Evolutionary conservation across 2,329 filamentous ascomycete species (phyloP).

Genomic region (Stagonosporopsis vannaccii): DNA sequence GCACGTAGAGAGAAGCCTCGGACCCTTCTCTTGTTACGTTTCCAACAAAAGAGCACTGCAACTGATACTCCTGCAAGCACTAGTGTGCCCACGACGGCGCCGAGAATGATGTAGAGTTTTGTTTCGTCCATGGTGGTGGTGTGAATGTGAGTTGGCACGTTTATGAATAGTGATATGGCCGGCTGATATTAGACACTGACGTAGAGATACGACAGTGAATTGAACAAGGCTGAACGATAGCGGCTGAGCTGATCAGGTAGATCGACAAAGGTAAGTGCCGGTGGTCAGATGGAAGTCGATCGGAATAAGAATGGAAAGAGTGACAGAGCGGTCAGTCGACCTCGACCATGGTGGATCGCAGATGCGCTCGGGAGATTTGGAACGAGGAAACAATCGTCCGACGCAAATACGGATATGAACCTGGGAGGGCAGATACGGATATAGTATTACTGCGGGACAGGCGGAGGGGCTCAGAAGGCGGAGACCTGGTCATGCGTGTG

Average conservation of each 20-base stretch:
- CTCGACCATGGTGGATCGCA: conserved; percentile 37
- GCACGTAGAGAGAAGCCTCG: conserved; percentile 48
- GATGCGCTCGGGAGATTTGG: conserved; percentile 24
- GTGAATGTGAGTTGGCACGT: not conserved
- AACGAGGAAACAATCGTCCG: conserved; percentile 31
- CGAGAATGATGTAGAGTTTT: conserved; percentile 49
- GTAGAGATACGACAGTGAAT: conserved; percentile 2
- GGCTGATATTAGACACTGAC: conserved; percentile 12
- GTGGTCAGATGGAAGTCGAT: conserved; percentile 23
- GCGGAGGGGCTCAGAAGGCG: conserved; percentile 34
- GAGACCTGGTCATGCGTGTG: conserved; percentile 43
- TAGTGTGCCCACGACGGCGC: conserved; percentile 43
- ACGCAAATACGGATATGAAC: conserved; percentile 29
- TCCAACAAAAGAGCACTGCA: conserved; percentile 42
- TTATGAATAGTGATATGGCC: conserved; percentile 1
- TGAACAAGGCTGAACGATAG: conserved; percentile 11
- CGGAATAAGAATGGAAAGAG: conserved; percentile 19
- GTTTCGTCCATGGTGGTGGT: conserved; percentile 37
- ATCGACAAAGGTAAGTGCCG: conserved; percentile 18
- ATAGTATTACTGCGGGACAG: conserved; percentile 40
- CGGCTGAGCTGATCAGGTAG: conserved; percentile 8
- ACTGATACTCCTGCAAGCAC: conserved; percentile 38
- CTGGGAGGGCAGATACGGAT: conserved; percentile 37
- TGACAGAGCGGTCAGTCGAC: conserved; percentile 34
- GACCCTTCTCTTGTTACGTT: conserved; percentile 43